Evolutionary conservation across 148 eudicot species (phyloP).

Genomic region (Tetragonia tetragonoides): DNA sequence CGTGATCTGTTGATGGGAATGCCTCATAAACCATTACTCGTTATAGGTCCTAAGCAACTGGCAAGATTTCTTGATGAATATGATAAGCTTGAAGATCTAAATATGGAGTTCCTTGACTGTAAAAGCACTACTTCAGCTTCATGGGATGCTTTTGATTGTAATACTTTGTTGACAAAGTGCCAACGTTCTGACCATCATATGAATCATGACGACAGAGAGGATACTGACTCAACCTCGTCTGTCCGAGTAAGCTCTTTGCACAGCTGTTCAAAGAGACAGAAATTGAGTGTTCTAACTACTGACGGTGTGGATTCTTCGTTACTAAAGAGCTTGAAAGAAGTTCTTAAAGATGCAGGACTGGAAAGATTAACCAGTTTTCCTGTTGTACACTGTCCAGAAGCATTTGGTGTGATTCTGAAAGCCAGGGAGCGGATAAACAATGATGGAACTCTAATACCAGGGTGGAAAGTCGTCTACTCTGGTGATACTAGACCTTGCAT

Average conservation of each 20-base stretch:
- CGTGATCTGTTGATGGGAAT: slow-evolving; percentile 49
- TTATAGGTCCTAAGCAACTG: slow-evolving; percentile 64
- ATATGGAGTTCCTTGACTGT: slow-evolving; percentile 78
- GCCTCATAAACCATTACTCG: slow-evolving; percentile 59
- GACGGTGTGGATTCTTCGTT: slow-evolving; percentile 31
- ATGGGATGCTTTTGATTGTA: slow-evolving; percentile 33
- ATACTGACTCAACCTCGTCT: slow-evolving; percentile 16
- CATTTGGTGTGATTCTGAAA: slow-evolving; percentile 59
- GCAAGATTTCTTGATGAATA: slow-evolving; percentile 63
- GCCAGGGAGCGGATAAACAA: slow-evolving; percentile 45
- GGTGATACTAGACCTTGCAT: slow-evolving; percentile 84
- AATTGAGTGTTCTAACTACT: slow-evolving; percentile 33
- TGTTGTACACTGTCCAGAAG: slow-evolving; percentile 72
- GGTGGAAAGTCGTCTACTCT: slow-evolving; percentile 82
- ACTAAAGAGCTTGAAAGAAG: slow-evolving; percentile 38
- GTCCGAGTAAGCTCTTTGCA: slow-evolving; percentile 30
- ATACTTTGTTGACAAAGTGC: neutral
- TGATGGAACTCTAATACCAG: slow-evolving; percentile 51
- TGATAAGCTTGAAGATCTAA: slow-evolving; percentile 64
- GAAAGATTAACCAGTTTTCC: slow-evolving; percentile 60
- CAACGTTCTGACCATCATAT: slow-evolving; percentile 5
- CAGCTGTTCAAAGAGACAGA: slow-evolving; percentile 49
- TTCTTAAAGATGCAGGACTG: slow-evolving; percentile 56
- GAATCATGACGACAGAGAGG: neutral
- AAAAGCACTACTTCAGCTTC: slow-evolving; percentile 54